Evolutionary conservation across 345 rosid genomes (phyloP), one percentile per base, ranked within the genome.

Genomic region (Mercurialis annua): DNA sequence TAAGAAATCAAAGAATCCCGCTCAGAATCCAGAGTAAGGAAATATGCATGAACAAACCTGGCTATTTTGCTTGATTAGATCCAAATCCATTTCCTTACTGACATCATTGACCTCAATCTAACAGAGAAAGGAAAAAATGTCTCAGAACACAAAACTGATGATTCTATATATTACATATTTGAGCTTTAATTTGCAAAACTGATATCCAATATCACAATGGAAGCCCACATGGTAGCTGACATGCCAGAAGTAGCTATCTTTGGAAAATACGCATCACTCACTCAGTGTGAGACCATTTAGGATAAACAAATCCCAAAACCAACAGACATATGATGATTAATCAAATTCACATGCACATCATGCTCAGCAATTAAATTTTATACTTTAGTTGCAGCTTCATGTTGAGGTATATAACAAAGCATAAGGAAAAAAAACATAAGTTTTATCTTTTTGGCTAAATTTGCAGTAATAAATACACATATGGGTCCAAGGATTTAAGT

Each of bases 41-140:
- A 67, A 51, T 51, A 21, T 16, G 54, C 36, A 68, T 62, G 73
- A 34, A 23, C 78, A 66, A 68, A 94, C 99, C 99, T 90, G 96
- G 77, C 92, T 83, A 67, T 95, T 86, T 83, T 92, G 99, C 84
- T 86, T 95, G 73, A 92, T 90, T 72, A 95, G 89, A 81, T 95
- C 99, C 70, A 95, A 80, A 78, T 95, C 99, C 98, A 95, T 95
- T 88, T 95, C 99, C 83, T 86, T 95, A 80, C 97, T 90, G 72
- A 95, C 99, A 70, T 92, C 99, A 70, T 79, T 90, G 82, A 92
- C 90, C 85, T 95, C 99, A 63, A 95, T 92, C 99, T 95, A 80
- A 77, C 53, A 75, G 59, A 7, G 73, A 64, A 46, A 68, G 9
- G 12, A 8, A 47, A 34, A 46, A 23, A 27, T 52, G 46, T 49